Base-by-base conservation (phyloP, 148 eudicot species). In the Nepenthes mirabilis region DNA sequence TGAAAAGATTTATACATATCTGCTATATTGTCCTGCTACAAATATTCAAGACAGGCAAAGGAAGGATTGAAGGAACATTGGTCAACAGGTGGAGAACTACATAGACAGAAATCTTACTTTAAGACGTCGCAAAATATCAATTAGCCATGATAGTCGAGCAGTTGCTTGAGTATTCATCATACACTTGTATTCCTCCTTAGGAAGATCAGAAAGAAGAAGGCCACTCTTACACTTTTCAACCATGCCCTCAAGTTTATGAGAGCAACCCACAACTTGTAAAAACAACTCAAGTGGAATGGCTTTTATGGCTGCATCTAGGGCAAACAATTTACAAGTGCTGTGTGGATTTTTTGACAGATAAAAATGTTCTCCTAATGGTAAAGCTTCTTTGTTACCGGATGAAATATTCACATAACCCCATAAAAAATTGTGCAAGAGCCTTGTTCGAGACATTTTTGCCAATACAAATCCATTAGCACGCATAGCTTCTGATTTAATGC, bases 281-380 rank as follows among this genome's bases (percentile, higher is more conserved):
- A 82, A 89, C 66, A 93, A 65, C 74, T 86, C 99, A 65, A 93
- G 81, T 23, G 99, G 91, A 90, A 86, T 86, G 70, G 95, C 88
- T 83, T 77, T 86, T 37, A 86, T 79, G 61, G 87, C 89, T 32
- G 70, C 66, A 64, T 88, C 85, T 35, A 86, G 68, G 43, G 72
- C 72, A 61, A 93, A 80, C 65, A 77, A 71, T 74, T 77, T 68
- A 63, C 91, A 82, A 23, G 84, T 78, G 62, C 91, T 93, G 70
- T 88, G 95, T 64, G 91, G 88, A 77, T 86, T 88, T 75, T 69
- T 75, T 55, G 72, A 56, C 65, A 70, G 75, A 73, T 69, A 61
- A 49, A 76, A 74, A 76, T 68, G 69, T 68, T 80, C 75, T 52
- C 67, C 71, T 37, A 60, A 63, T 57, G 76, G 69, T 53, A 82